A percentile compares a stretch with the other conserved stretches of the same genome.
Evolutionary conservation across 2,329 filamentous ascomycete species (phyloP).

Genomic region (Teratosphaeria gauchensis): DNA sequence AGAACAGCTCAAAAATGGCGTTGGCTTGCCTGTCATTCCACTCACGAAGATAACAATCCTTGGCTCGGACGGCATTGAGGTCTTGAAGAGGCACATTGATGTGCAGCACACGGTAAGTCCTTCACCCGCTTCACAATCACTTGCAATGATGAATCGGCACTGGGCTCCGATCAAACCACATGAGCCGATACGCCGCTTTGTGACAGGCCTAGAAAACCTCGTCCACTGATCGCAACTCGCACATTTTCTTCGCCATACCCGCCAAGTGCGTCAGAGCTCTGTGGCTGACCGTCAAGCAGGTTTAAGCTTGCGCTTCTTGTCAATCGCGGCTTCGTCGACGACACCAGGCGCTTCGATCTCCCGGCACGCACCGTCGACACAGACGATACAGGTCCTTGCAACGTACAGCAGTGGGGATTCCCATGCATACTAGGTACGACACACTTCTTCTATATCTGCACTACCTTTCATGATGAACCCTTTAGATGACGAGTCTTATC

Average conservation of each 20-base stretch:
- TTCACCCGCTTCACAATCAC: neutral
- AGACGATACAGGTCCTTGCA: neutral
- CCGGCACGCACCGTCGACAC: neutral
- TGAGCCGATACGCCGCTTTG: conserved; percentile 29
- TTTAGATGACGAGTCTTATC: conserved; percentile 33
- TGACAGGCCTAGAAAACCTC: conserved; percentile 37
- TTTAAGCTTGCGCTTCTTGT: neutral
- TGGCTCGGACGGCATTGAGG: neutral
- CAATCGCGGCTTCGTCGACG: neutral
- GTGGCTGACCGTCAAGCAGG: neutral
- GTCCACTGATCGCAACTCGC: conserved; percentile 29
- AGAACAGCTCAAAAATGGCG: neutral
- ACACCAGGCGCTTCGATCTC: conserved; percentile 1
- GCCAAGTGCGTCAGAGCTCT: neutral
- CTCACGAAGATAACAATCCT: neutral
- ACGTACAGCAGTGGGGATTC: neutral
- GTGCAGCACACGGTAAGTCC: neutral
- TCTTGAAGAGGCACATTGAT: neutral
- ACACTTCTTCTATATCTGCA: neutral
- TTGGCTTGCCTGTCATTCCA: neutral
- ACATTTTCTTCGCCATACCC: neutral
- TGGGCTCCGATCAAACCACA: conserved; percentile 27
- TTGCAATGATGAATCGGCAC: conserved; percentile 28
- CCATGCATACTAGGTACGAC: neutral
- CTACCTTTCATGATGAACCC: conserved; percentile 22